Evolutionary conservation across 768 basidiomycete genomes (phyloP).

Genomic region (Exsudoporus frostii): DNA sequence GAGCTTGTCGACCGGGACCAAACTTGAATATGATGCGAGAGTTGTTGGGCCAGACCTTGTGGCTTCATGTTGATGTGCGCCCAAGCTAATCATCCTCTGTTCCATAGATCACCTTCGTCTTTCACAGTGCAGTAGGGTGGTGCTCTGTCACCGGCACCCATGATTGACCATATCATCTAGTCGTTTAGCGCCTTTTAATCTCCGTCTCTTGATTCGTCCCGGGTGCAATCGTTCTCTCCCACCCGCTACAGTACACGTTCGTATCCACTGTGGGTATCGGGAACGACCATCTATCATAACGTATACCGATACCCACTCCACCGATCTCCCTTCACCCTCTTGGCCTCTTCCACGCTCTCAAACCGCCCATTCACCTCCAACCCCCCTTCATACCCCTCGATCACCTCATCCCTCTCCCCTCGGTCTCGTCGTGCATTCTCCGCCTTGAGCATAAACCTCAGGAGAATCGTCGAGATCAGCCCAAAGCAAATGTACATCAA

Average conservation of each 20-base stretch:
- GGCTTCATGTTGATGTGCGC: too few relatives aligned
- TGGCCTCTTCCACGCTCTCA: conserved; percentile 59
- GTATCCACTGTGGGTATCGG: too few relatives aligned
- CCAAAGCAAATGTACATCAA: conserved; percentile 71
- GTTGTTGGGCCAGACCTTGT: too few relatives aligned
- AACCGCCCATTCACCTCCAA: conserved; percentile 55
- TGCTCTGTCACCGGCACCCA: too few relatives aligned
- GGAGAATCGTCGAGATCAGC: conserved; percentile 42
- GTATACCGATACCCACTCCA: conserved; percentile 79
- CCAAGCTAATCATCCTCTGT: too few relatives aligned
- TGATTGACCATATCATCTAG: too few relatives aligned
- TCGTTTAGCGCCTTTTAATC: too few relatives aligned
- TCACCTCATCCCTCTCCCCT: conserved; percentile 68
- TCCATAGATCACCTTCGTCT: too few relatives aligned
- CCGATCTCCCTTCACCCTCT: conserved; percentile 64
- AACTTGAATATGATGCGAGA: too few relatives aligned
- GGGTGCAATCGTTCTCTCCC: neutral
- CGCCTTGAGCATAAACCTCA: conserved; percentile 42
- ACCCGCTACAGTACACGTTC: too few relatives aligned
- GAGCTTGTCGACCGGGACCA: too few relatives aligned
- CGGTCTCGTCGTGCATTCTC: conserved; percentile 68
- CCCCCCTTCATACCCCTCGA: conserved; percentile 37
- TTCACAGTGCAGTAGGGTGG: too few relatives aligned
- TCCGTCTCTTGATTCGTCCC: neutral
- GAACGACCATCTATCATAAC: conserved; percentile 33